phyloP scores from a whole-genome alignment of 192 early-diverging fungal genomes.

The Backusella sp. region DNA sequence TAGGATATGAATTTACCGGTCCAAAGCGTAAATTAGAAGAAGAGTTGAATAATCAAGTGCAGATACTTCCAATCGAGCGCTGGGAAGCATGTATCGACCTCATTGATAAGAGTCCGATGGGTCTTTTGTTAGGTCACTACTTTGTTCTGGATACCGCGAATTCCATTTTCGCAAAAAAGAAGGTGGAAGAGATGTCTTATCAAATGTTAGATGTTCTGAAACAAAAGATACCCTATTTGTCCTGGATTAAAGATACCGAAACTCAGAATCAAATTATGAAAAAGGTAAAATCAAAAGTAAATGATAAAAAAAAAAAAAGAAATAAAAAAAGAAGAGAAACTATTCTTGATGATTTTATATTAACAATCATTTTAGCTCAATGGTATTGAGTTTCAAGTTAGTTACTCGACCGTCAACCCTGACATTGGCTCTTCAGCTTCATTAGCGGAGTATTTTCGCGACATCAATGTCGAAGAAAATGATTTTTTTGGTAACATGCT shows the following conservation, averaged over 20 bases:
- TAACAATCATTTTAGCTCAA: not conserved
- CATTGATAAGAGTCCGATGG: conserved; percentile 32
- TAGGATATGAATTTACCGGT: conserved; percentile 36
- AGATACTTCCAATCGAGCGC: conserved; percentile 36
- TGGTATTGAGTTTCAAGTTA: conserved; percentile 13
- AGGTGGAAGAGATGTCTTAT: conserved; percentile 5
- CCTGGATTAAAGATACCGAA: not conserved
- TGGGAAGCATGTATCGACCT: conserved; percentile 39
- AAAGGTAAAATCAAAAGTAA: not conserved
- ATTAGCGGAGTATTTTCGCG: conserved; percentile 11
- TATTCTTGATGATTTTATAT: not conserved
- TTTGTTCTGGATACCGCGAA: conserved; percentile 31
- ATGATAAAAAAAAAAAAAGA: not conserved
- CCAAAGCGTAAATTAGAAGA: conserved; percentile 37
- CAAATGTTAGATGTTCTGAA: not conserved
- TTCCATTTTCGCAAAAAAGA: conserved; percentile 2
- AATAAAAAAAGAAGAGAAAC: not conserved
- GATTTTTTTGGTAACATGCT: conserved; percentile 9
- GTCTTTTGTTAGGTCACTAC: conserved; percentile 41
- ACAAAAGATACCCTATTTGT: not conserved
- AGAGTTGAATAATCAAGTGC: conserved; percentile 41
- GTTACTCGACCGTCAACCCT: conserved; percentile 2
- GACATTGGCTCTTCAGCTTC: conserved; percentile 1
- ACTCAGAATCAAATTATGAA: conserved; percentile 3
- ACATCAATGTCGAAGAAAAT: not conserved